A percentile compares a stretch with the other conserved stretches of the same genome.
Conservation (phyloP, 192 early-diverging fungal species). For the Coemansia sp. region DNA sequence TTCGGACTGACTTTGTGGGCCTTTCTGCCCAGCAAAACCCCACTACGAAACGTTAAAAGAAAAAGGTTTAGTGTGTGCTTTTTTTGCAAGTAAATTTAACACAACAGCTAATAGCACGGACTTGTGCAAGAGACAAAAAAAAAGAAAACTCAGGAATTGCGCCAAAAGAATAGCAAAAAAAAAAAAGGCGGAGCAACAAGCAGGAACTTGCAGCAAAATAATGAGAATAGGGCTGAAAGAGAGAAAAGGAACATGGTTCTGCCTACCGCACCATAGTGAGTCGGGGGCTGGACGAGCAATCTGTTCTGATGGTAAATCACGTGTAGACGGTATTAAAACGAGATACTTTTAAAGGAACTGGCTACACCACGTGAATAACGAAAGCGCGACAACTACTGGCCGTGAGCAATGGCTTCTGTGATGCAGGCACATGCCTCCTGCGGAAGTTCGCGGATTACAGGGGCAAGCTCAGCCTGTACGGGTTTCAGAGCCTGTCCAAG, state of each 20-base stretch:
- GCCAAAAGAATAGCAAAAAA: background rate
- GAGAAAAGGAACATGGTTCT: background rate
- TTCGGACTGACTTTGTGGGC: background rate
- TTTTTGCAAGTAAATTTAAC: background rate
- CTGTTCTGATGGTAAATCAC: conserved; percentile 4
- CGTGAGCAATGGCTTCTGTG: conserved; percentile 8
- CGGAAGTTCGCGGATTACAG: conserved; percentile 25
- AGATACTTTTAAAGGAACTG: background rate
- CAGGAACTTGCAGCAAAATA: background rate
- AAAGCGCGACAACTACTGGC: background rate
- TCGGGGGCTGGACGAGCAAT: too few relatives aligned
- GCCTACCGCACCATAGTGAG: too few relatives aligned
- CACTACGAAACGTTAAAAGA: background rate
- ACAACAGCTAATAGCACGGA: background rate
- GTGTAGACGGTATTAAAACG: background rate
- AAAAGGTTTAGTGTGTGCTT: background rate
- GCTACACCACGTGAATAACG: background rate
- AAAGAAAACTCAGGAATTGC: conserved; percentile 5
- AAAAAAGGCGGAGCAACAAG: too few relatives aligned
- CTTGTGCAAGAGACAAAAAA: background rate
- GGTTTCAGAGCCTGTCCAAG: conserved; percentile 37
- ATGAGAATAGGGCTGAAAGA: background rate
- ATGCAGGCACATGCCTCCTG: conserved; percentile 18
- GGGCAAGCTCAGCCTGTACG: conserved; percentile 16
- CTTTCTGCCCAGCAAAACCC: background rate